phyloP scores from a whole-genome alignment of 441 rosid species.

The Jatropha multifida region DNA sequence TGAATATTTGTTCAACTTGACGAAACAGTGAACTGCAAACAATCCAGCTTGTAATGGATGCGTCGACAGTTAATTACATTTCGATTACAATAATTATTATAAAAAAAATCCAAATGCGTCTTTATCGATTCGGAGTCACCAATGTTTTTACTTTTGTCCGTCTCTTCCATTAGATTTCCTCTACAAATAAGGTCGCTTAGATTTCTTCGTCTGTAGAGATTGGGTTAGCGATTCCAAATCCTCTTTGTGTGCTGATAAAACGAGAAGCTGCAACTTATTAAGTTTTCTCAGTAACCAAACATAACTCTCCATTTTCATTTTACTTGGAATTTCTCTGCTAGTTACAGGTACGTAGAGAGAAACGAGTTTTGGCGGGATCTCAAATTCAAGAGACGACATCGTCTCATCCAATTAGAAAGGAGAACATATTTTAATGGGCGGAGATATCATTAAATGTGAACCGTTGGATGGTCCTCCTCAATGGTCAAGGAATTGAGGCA shows the following conservation, averaged over 20 bases:
- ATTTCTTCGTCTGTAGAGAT: slow-evolving; percentile 23
- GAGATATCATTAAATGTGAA: neutral
- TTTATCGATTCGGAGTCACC: slow-evolving; percentile 18
- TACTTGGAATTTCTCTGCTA: neutral
- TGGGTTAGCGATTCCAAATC: slow-evolving; percentile 15
- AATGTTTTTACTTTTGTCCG: slow-evolving; percentile 11
- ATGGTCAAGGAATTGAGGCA: neutral
- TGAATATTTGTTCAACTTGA: neutral
- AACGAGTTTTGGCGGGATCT: slow-evolving; percentile 18
- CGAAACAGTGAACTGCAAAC: slow-evolving; percentile 10
- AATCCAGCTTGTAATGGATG: neutral
- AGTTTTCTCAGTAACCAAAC: slow-evolving; percentile 29
- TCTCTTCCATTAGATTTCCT: neutral
- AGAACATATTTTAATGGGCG: neutral
- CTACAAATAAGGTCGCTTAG: slow-evolving; percentile 23
- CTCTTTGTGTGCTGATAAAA: slow-evolving; percentile 23
- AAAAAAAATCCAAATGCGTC: slow-evolving; percentile 17
- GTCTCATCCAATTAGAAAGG: neutral
- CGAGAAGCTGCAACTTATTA: neutral
- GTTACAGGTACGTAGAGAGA: neutral
- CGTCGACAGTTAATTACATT: slow-evolving; percentile 11
- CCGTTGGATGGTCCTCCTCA: slow-evolving; percentile 11
- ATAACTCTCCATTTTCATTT: neutral
- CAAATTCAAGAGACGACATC: neutral
- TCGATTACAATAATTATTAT: neutral